phyloP scores from a whole-genome alignment of 345 rosid genomes.

The Eucalyptus tenuipes region DNA sequence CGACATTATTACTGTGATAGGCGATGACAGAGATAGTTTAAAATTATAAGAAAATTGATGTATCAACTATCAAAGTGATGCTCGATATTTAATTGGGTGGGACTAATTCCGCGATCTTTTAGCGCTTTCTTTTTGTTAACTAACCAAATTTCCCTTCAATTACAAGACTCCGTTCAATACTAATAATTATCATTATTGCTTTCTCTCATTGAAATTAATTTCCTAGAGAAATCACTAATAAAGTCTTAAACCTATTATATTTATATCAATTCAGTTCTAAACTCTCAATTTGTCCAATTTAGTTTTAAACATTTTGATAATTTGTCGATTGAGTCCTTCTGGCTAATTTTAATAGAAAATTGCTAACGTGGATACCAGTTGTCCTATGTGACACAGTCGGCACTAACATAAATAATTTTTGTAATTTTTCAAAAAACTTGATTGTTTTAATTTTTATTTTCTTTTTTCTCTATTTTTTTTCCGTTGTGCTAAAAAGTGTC shows the following conservation, averaged over 20 bases:
- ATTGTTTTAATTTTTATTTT: too few species aligned
- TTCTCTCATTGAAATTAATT: not conserved
- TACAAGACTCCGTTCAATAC: not conserved
- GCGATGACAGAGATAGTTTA: not conserved
- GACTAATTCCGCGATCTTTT: not conserved
- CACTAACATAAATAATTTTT: too few species aligned
- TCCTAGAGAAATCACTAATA: not conserved
- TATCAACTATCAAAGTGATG: not conserved
- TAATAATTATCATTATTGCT: not conserved
- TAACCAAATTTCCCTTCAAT: not conserved
- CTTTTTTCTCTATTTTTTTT: not conserved
- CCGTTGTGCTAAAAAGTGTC: too few species aligned
- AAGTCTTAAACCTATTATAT: too few species aligned
- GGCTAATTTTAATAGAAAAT: not conserved
- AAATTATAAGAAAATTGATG: not conserved
- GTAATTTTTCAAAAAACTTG: not conserved
- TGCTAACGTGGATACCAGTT: accelerated
- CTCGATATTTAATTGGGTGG: not conserved
- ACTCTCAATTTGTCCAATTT: not conserved
- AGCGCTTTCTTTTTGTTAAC: not conserved
- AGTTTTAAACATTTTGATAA: too few species aligned
- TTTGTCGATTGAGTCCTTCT: too few species aligned
- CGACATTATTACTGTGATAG: not conserved
- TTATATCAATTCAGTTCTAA: too few species aligned
- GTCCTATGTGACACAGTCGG: accelerated